Conservation (phyloP, 140 eudicot species). For the Oenanthe javanica region DNA sequence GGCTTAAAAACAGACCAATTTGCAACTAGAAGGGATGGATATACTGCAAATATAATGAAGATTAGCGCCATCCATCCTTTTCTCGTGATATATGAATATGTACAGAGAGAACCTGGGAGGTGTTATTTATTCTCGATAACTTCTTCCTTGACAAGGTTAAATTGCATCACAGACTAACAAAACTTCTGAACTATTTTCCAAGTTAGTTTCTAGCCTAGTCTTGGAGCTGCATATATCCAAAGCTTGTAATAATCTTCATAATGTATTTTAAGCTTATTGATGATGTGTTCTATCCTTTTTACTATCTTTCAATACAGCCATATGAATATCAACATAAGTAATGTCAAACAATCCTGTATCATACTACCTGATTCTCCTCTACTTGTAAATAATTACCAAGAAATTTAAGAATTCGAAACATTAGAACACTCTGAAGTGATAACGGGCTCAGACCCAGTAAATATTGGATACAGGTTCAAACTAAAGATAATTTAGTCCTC, state of each 20-base stretch:
- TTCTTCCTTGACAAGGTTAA: not conserved
- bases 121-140: conserved; percentile 5
- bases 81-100: not conserved
- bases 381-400: too few relatives aligned
- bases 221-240: not conserved
- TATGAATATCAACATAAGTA: too few relatives aligned
- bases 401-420: too few relatives aligned
- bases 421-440: not conserved
- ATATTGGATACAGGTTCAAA: not conserved
- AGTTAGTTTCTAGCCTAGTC: not conserved
- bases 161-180: not conserved
- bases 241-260: not conserved
- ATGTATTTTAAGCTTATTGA: not conserved
- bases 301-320: not conserved
- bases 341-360: too few relatives aligned
- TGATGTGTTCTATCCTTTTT: not conserved
- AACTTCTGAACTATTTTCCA: not conserved
- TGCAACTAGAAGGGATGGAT: not conserved
- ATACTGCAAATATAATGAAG: not conserved
- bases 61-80: not conserved
- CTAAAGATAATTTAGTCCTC: not conserved
- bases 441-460: not conserved
- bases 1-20: not conserved
- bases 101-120: conserved; percentile 14
- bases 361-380: too few relatives aligned